Base-by-base conservation (phyloP, 1,284 basidiomycete species). In the Ganoderma lingzhi region DNA sequence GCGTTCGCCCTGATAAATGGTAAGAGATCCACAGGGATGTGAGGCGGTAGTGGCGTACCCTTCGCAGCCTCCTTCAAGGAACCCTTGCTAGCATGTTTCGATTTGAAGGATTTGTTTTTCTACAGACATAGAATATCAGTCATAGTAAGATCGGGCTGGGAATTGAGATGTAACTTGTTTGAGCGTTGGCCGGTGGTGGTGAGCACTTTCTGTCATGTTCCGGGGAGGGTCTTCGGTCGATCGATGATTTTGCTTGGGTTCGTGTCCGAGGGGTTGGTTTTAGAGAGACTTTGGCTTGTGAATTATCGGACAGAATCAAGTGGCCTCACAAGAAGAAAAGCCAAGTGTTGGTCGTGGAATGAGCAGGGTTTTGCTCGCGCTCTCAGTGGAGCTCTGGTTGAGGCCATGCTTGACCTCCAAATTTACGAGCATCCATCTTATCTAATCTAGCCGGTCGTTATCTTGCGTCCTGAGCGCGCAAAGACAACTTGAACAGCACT, bases 81-180 rank as follows among this genome's bases (percentile, higher is more conserved):
- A 9, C 90, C 90, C 81, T 97, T 97, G 5, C 93, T 89, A 0
- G 95, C 88, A 85, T 98, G 95, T 78, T 91, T 93, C 0, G 93
- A 95, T 80, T 97, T 97, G 86, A 94, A 97, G 1, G 87, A 73
- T 79, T 98, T 98, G 81, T 98, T 97, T 84, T 88, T 84, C 94
- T 96, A 62, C 6, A 56, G n/a, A 56, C 14, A 32, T 19, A 6
- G 23, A 58, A 30, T 35, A 48, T 37, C 45, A 66, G 63, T 28
- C 41, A 5, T 42, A 0, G 23, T 6, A n/a, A 66, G 19, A 59
- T 51, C 23, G 55, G 65, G 53, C 53, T 19, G 5, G 4, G 65
- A 44, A 48, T 63, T 63, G 32, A 67, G 32, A 48, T n/a, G 55
- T 5, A 28, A 66, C 84, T 65, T 97, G 95, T 81, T 96, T 97